Conservation (phyloP, 2,329 filamentous ascomycete species). For the Penicillium sp. region DNA sequence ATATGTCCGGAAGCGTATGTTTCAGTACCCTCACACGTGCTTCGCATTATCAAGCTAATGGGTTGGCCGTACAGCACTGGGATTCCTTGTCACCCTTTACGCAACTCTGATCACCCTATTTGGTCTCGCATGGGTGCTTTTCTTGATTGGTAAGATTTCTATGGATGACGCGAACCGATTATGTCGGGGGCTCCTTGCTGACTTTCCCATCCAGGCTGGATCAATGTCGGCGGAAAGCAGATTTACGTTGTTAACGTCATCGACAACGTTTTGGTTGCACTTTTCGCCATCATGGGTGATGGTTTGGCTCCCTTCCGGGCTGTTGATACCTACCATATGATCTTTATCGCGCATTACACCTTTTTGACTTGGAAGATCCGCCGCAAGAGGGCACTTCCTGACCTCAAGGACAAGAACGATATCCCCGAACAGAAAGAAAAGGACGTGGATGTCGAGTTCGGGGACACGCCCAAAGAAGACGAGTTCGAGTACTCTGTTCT, state of each 20-base stretch:
- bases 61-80: slow-evolving; percentile 55
- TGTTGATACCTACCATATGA: slow-evolving; percentile 85
- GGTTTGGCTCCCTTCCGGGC: slow-evolving; percentile 71
- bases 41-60: not conserved
- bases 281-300: slow-evolving; percentile 70
- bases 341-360: slow-evolving; percentile 73
- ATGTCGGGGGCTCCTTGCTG: not conserved
- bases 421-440: slow-evolving; percentile 52
- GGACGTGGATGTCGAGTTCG: slow-evolving; percentile 46
- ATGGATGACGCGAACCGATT: not conserved
- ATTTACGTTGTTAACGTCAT: slow-evolving; percentile 68
- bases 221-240: slow-evolving; percentile 73
- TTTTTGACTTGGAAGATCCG: slow-evolving; percentile 64
- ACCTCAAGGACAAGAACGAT: slow-evolving; percentile 67
- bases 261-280: slow-evolving; percentile 67
- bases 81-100: slow-evolving; percentile 81
- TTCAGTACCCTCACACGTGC: not conserved
- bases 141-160: slow-evolving; percentile 66
- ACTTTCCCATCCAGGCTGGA: slow-evolving; percentile 58
- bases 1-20: slow-evolving; percentile 68
- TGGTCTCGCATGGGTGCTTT: slow-evolving; percentile 85
- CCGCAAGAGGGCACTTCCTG: slow-evolving; percentile 60
- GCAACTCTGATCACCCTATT: slow-evolving; percentile 80
- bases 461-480: slow-evolving; percentile 44
- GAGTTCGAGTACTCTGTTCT: slow-evolving; percentile 63